These are phyloP conservation scores for Globisporangium okanoganense DNA, from an alignment of 352 stramenopile species.

Conservation along the genomic window DNA sequence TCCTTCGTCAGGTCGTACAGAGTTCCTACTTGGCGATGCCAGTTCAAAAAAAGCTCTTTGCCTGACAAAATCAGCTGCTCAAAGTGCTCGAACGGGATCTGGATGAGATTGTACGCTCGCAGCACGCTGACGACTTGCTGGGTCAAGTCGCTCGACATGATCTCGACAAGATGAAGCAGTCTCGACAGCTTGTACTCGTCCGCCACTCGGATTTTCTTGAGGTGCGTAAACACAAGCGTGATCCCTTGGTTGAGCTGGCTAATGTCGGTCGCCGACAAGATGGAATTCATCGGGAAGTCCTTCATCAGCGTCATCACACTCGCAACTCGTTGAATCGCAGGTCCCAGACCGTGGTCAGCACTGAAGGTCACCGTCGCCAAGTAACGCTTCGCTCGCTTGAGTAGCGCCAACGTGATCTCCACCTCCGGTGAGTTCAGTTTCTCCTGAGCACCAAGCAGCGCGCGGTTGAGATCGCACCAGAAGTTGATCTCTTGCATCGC, in stretches of 20 bases:
- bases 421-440: slow-evolving; percentile 88
- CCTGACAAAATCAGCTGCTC: slow-evolving; percentile 69
- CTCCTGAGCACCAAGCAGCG: slow-evolving; percentile 80
- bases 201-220: slow-evolving; percentile 89
- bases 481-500: slow-evolving; percentile 95
- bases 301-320: slow-evolving; percentile 93
- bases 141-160: slow-evolving; percentile 84
- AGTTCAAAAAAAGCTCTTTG: slow-evolving; percentile 84
- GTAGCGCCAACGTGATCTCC: slow-evolving; percentile 86
- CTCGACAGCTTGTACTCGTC: slow-evolving; percentile 87
- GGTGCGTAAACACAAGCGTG: slow-evolving; percentile 78
- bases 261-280: slow-evolving; percentile 88
- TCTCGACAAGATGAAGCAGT: slow-evolving; percentile 75
- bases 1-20: slow-evolving; percentile 88
- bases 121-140: slow-evolving; percentile 80
- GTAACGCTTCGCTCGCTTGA: slow-evolving; percentile 92
- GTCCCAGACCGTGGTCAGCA: slow-evolving; percentile 84
- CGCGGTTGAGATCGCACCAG: slow-evolving; percentile 90
- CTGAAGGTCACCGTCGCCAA: slow-evolving; percentile 89
- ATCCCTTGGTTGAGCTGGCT: slow-evolving; percentile 79
- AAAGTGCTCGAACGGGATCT: slow-evolving; percentile 84
- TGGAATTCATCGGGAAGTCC: slow-evolving; percentile 91
- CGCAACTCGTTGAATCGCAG: slow-evolving; percentile 80
- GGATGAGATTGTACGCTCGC: slow-evolving; percentile 79
- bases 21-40: slow-evolving; percentile 75